Base-by-base conservation (phyloP, 176 grass and related monocot species). In the Ananas comosus region DNA sequence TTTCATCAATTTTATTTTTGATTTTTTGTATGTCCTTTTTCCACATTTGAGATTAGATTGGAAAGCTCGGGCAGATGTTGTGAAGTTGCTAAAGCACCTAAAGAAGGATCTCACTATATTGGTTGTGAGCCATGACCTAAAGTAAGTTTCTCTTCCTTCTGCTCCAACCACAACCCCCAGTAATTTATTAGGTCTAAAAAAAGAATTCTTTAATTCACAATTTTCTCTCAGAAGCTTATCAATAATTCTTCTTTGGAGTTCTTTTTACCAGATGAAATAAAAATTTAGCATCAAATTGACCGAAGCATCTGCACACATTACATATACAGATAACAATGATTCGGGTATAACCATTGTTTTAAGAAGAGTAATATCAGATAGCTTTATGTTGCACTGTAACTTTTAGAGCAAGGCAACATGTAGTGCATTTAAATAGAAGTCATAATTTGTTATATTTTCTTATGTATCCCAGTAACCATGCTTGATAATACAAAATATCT, bases 41-140 rank as follows among this genome's bases (percentile, higher is more conserved):
- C 19, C 54, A 59, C 4, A 17, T 59, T 18, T 59, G 54, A 59
- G 25, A 53, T 18, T 63, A 77, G 89, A 97, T 85, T 97, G 93
- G 93, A 97, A 85, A 80, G 84, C 93, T 51, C 78, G 93, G 29
- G 80, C 82, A 50, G 89, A 97, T 85, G 86, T 92, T 84, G 93
- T 92, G 67, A 92, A 90, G 81, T 76, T 97, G 69, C 77, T 90
- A 0, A 97, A 80, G 48, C 81, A 83, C 51, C 68, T 92, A 49
- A 92, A 92, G 77, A 90, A 86, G 52, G 63, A 92, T 29, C 73
- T 80, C 64, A 92, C 82, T 0, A 83, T 97, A 85, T 63, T 97
- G 49, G 84, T 90, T 49, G 86, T 92, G 51, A 97, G 93, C 65
- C 86, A 92, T 75, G 93, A 92, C 67, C 72, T 97, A 76, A 92